Evolutionary conservation across 768 basidiomycete species (phyloP).

Genomic region (Lentinula boryana): DNA sequence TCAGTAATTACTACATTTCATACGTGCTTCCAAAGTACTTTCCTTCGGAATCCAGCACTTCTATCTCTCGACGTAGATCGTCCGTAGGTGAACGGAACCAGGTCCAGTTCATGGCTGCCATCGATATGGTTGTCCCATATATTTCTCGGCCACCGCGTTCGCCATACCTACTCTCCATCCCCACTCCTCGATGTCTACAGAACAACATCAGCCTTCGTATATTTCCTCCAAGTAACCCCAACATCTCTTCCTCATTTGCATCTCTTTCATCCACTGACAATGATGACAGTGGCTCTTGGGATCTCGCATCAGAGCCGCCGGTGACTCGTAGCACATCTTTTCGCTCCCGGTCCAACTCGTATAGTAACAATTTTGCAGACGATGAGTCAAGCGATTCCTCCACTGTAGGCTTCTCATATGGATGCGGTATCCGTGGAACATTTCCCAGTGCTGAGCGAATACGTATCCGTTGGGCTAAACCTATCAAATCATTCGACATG

Average conservation of each 20-base stretch:
- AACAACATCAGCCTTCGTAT: constrained; percentile 72
- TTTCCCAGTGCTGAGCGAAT: constrained; percentile 75
- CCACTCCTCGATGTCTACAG: constrained; percentile 71
- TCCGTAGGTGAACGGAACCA: constrained; percentile 56
- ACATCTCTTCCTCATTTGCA: constrained; percentile 51
- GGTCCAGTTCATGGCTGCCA: constrained; percentile 75
- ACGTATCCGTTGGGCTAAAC: constrained; percentile 74
- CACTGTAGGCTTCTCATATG: constrained; percentile 48
- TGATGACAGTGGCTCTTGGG: constrained; percentile 68
- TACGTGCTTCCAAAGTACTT: constrained; percentile 72
- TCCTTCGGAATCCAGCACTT: constrained; percentile 24
- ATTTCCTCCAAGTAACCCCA: constrained; percentile 49
- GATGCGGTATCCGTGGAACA: constrained; percentile 66
- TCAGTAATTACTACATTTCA: constrained; percentile 72
- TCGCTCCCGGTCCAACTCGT: constrained; percentile 52
- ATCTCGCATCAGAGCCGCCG: constrained; percentile 70
- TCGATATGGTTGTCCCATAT: constrained; percentile 73
- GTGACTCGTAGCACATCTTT: constrained; percentile 50
- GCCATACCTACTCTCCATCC: constrained; percentile 75
- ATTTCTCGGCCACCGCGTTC: constrained; percentile 60
- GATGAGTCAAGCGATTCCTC: constrained; percentile 78
- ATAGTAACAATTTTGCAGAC: constrained; percentile 63
- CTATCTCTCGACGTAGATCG: constrained; percentile 30
- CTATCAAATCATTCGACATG: constrained; percentile 39
- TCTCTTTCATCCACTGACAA: constrained; percentile 68